Base-by-base conservation (phyloP, 2,329 filamentous ascomycete genomes). In the Rhinocladiella similis region DNA sequence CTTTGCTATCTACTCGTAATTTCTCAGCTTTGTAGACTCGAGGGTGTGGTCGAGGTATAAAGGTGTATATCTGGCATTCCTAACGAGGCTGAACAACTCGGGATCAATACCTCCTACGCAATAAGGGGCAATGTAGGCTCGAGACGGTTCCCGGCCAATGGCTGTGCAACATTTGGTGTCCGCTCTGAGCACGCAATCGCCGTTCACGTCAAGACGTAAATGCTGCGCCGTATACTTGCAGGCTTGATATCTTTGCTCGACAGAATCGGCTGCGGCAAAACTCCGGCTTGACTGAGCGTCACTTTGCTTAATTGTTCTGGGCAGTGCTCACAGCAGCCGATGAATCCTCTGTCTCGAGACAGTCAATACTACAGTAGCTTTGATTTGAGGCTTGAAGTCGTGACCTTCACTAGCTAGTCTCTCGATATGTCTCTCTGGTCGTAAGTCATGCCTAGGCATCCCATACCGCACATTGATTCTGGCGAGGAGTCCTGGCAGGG, bases 361-460 rank as follows among this genome's bases (percentile, higher is more conserved):
- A 33, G 3, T 33, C 29, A 6, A 12, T 3, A 3, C 3, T 33
- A 7, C 3, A 33, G 3, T 33, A 33, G 29, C 29, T 12, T 33
- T 33, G 29, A 9, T 4, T 33, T 33, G 29, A 41, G 38, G 38
- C 38, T 41, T 16, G 19, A 22, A 14, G 12, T 35, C 22, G 25
- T 45, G 29, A 12, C 5, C 10, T 3, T 33, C 10, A 7, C 29
- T 3, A 12, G 3, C 10, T 9, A 33, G 10, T 33, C 19, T 33
- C 20, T 33, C 49, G 51, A 29, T n/a, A 63, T 63, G 61, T 57
- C 59, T n/a, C 55, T 63, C 10, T 63, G 61, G 61, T 53, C 53
- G 61, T 63, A 39, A 60, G 61, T 60, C 6, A 6, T 46, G 13
- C 16, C n/a, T 22, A 3, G 38, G 3, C 18, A 27, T 4, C 14